These are phyloP conservation scores for Hysterium pulicare DNA, from an alignment of 2,329 filamentous ascomycete species.

Conservation along the genomic window DNA sequence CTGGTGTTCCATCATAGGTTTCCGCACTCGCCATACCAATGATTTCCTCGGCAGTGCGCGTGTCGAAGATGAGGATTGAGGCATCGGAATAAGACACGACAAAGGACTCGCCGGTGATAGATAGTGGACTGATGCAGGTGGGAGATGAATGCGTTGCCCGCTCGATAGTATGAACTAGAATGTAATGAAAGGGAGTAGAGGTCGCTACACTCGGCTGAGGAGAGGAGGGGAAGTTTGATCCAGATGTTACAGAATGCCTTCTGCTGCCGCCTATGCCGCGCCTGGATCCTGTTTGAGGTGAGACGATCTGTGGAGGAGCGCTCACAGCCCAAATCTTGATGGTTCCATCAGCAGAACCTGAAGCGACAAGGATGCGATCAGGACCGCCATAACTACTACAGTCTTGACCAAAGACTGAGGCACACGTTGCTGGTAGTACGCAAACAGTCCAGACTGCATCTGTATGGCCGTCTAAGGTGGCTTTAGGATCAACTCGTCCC, in stretches of 20 bases:
- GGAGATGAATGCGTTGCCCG: conserved; percentile 70
- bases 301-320: conserved; percentile 79
- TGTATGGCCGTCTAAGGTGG: conserved; percentile 87
- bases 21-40: conserved; percentile 90
- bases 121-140: conserved; percentile 90
- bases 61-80: conserved; percentile 87
- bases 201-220: conserved; percentile 87
- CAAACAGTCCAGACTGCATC: conserved; percentile 96
- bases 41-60: conserved; percentile 84
- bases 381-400: conserved; percentile 71
- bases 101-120: conserved; percentile 77
- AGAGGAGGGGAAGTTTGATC: conserved; percentile 84
- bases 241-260: conserved; percentile 89
- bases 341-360: conserved; percentile 84
- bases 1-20: conserved; percentile 84
- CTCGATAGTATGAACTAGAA: conserved; percentile 80
- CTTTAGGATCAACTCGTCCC: conserved; percentile 90
- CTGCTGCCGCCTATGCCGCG: conserved; percentile 71
- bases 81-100: conserved; percentile 92
- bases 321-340: conserved; percentile 95
- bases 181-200: conserved; percentile 81
- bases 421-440: conserved; percentile 80
- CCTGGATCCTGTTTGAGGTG: conserved; percentile 70
- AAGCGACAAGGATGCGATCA: conserved; percentile 85
- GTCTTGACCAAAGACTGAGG: conserved; percentile 71